Base-by-base conservation (phyloP, 352 stramenopile species). In the Globisporangium parvum region DNA sequence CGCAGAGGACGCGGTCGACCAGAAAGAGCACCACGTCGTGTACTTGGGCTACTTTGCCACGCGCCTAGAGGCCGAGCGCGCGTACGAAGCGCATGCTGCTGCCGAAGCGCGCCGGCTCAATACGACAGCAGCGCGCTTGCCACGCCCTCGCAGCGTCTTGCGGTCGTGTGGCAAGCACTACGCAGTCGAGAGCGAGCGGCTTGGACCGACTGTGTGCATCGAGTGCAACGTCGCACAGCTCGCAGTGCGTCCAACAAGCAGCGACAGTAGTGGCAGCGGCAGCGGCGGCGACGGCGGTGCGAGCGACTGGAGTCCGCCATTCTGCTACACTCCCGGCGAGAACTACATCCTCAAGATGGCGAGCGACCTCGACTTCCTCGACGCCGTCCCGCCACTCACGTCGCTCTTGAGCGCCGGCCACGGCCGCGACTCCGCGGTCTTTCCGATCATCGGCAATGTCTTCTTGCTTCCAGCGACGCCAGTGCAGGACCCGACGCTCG, bases 301-400 rank as follows among this genome's bases (percentile, higher is more conserved):
- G 1, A 70, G 77, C 37, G 77, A 86, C 4, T 91, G 80, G 80
- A 63, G 67, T 10, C 80, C 80, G 6, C 77, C 80, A 10, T 91
- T 91, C 53, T 87, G 74, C 40, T 88, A 81, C 44, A 67, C 62
- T 10, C 65, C 69, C 0, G 76, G 69, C 0, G 60, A 77, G 10
- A 93, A 93, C 42, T 93, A 93, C 41, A 80, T 91, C 54, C 65
- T 93, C 49, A 85, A 85, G 68, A 75, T 93, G 66, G 74, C 66
- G 4, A 71, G 58, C 6, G 83, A 93, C 53, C 60, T 93, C 20
- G 75, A 90, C 41, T 93, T 93, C 60, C 60, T 93, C 0, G 75
- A 88, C 9, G 49, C 67, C 6, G 57, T 91, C 0, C 45, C 67
- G 1, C 83, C 83, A 0, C 40, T 93, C 10, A 79, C 80, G 28